Evolutionary conservation across 257 asterid genomes (phyloP).

Genomic region (Ilex asprella): DNA sequence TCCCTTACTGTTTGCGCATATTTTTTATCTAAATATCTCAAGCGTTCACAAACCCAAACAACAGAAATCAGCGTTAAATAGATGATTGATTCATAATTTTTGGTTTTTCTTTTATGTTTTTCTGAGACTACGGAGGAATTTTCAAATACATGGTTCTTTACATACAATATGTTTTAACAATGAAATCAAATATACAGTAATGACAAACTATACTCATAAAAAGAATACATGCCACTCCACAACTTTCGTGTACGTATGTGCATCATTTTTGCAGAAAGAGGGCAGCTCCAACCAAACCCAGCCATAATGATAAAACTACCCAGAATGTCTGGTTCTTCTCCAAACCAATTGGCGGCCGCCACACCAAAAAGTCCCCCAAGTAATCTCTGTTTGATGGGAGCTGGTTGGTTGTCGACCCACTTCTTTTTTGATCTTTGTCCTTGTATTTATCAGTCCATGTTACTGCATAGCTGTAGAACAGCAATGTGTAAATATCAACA

Average conservation of each 20-base stretch:
- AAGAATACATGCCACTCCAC: slow-evolving; percentile 10
- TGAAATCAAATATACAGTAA: slow-evolving; percentile 12
- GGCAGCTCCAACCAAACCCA: slow-evolving; percentile 80
- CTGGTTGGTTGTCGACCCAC: slow-evolving; percentile 64
- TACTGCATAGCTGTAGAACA: slow-evolving; percentile 63
- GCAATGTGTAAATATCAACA: not conserved
- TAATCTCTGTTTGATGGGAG: slow-evolving; percentile 59
- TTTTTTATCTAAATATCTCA: too few relatives aligned
- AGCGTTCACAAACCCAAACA: too few relatives aligned
- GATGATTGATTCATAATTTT: too few relatives aligned
- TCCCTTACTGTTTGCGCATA: too few relatives aligned
- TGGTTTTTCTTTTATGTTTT: too few relatives aligned
- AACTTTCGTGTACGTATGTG: slow-evolving; percentile 20
- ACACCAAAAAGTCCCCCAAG: slow-evolving; percentile 64
- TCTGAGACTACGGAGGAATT: too few relatives aligned
- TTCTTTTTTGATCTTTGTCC: slow-evolving; percentile 58
- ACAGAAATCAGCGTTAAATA: too few relatives aligned
- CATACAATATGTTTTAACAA: too few relatives aligned
- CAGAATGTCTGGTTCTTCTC: slow-evolving; percentile 71
- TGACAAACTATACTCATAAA: slow-evolving; percentile 9
- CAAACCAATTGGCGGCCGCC: slow-evolving; percentile 75
- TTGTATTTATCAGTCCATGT: slow-evolving; percentile 83
- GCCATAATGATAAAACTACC: slow-evolving; percentile 74
- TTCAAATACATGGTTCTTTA: too few relatives aligned
- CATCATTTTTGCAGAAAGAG: slow-evolving; percentile 59